Conservation (phyloP, 495 filamentous ascomycete genomes). For the Penicillium maclennaniae region DNA sequence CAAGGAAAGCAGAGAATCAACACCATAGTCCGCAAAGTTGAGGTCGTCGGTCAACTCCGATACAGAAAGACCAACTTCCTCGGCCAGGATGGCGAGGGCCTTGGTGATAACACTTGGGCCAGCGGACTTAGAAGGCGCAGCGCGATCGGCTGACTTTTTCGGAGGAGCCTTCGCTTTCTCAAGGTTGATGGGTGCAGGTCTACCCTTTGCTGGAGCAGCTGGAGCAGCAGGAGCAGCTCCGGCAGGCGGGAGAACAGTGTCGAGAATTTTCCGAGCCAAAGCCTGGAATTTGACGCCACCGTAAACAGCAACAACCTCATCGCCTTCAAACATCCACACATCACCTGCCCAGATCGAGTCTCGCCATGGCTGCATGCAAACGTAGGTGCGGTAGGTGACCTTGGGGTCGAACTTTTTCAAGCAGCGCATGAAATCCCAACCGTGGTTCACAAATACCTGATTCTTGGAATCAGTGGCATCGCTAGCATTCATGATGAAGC, state of each 20-base stretch:
- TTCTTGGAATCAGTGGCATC: slow-evolving; percentile 67
- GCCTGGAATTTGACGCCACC: slow-evolving; percentile 65
- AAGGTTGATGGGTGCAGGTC: slow-evolving; percentile 30
- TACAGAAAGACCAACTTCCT: slow-evolving; percentile 60
- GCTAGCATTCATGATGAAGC: slow-evolving; percentile 78
- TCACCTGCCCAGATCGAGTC: slow-evolving; percentile 49
- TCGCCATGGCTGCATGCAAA: slow-evolving; percentile 55
- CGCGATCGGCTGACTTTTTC: slow-evolving; percentile 19
- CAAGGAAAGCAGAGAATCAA: slow-evolving; percentile 52
- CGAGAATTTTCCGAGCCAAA: slow-evolving; percentile 63
- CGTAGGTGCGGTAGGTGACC: slow-evolving; percentile 69
- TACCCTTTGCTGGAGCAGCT: slow-evolving; percentile 27
- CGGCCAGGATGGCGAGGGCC: slow-evolving; percentile 61
- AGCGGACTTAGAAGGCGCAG: slow-evolving; percentile 25
- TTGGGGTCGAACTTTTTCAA: slow-evolving; percentile 57
- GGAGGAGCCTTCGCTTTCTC: slow-evolving; percentile 37
- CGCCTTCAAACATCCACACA: slow-evolving; percentile 49
- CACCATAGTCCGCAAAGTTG: slow-evolving; percentile 49
- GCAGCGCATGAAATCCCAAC: slow-evolving; percentile 69
- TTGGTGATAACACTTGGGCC: slow-evolving; percentile 27
- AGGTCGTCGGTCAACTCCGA: slow-evolving; percentile 55
- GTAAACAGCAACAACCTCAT: slow-evolving; percentile 63
- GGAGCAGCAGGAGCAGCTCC: slow-evolving; percentile 32
- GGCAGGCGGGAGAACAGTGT: slow-evolving; percentile 59
- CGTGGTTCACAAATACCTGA: slow-evolving; percentile 72